These are phyloP conservation scores for Hanseniaspora thailandica DNA, from an alignment of 805 yeast species.

Conservation along the genomic window DNA sequence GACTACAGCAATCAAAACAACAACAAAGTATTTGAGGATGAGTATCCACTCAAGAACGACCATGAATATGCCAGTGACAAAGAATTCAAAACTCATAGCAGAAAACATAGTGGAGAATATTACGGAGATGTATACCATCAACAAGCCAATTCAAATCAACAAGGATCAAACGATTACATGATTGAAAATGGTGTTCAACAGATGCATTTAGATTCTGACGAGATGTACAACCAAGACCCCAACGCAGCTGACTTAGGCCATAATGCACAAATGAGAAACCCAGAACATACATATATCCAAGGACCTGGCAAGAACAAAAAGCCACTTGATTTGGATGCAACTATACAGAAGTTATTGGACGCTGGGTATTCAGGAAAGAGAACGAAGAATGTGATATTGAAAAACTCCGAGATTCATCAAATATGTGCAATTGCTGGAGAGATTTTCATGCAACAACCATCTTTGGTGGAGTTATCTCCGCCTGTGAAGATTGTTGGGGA, in stretches of 20 bases:
- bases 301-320: slow-evolving; percentile 23
- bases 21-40: slow-evolving; percentile 12
- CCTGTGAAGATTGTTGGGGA: slow-evolving; percentile 83
- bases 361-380: slow-evolving; percentile 94
- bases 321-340: slow-evolving; percentile 61
- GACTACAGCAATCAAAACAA: not conserved
- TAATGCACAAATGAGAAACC: slow-evolving; percentile 22
- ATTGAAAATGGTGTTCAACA: not conserved
- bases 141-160: not conserved
- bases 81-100: not conserved
- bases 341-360: slow-evolving; percentile 81
- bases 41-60: not conserved
- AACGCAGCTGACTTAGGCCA: slow-evolving; percentile 19
- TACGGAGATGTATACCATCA: not conserved
- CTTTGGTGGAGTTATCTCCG: slow-evolving; percentile 52
- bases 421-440: slow-evolving; percentile 84
- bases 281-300: slow-evolving; percentile 15
- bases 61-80: slow-evolving; percentile 12
- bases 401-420: slow-evolving; percentile 75
- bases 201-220: not conserved
- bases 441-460: slow-evolving; percentile 60
- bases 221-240: not conserved
- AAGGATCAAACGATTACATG: not conserved
- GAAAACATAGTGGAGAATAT: not conserved
- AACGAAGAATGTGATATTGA: slow-evolving; percentile 77